A percentile compares a stretch with the other conserved stretches of the same genome.
These are phyloP conservation scores for Nemania diffusa DNA, from an alignment of 2,329 filamentous ascomycete species.

Conservation along the genomic window DNA sequence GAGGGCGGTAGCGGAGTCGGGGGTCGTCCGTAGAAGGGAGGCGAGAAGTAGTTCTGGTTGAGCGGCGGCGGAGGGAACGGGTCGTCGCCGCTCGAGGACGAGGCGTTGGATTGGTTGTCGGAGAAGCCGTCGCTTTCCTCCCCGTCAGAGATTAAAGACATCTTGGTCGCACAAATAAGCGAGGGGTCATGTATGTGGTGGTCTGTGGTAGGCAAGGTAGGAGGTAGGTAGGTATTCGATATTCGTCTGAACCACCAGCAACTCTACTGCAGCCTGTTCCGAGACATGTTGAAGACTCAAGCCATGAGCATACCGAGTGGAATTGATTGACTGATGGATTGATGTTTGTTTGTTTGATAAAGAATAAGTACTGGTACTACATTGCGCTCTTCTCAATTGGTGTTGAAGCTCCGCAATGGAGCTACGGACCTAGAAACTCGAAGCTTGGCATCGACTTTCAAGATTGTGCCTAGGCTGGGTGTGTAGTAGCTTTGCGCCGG, in stretches of 20 bases:
- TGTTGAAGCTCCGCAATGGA: not conserved
- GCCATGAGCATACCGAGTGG: not conserved
- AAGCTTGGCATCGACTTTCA: not conserved
- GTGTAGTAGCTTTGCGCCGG: not conserved
- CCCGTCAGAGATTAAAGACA: slow-evolving; percentile 45
- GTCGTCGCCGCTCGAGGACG: slow-evolving; percentile 46
- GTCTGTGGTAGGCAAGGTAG: not conserved
- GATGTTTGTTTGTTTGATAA: no score
- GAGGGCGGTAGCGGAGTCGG: slow-evolving; percentile 93
- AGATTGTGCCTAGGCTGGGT: not conserved
- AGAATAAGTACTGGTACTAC: not conserved
- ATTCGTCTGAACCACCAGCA: not conserved
- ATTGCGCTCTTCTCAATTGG: not conserved
- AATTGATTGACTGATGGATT: not conserved
- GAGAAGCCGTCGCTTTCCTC: slow-evolving; percentile 42
- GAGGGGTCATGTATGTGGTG: not conserved
- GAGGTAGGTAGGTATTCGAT: not conserved
- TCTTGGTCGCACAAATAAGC: no score
- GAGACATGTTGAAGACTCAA: not conserved
- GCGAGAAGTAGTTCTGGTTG: slow-evolving; percentile 69
- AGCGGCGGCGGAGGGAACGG: slow-evolving; percentile 57
- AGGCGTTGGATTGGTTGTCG: slow-evolving; percentile 46
- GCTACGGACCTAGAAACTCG: not conserved
- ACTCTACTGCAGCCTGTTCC: not conserved
- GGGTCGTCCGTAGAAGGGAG: slow-evolving; percentile 97